These are phyloP conservation scores for Nannizziopsis barbatae DNA, from an alignment of 2,329 filamentous ascomycete species.

Conservation along the genomic window DNA sequence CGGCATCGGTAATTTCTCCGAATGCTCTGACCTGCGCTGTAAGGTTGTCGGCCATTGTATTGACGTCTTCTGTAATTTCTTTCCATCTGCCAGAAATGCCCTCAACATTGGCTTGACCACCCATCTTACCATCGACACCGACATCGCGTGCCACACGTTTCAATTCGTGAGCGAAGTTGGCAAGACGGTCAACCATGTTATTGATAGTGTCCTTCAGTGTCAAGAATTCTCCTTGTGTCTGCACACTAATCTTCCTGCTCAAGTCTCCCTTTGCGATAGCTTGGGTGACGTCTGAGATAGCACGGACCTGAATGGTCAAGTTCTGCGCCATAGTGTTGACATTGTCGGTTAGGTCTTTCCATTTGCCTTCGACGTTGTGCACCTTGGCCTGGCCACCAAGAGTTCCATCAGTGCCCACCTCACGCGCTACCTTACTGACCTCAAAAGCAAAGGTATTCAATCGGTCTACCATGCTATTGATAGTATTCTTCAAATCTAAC, in stretches of 20 bases:
- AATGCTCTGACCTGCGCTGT: conserved; percentile 97
- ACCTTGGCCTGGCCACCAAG: conserved; percentile 55
- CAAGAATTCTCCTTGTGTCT: conserved; percentile 88
- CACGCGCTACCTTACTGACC: conserved; percentile 54
- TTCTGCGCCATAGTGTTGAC: conserved; percentile 59
- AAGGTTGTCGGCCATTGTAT: conserved; percentile 77
- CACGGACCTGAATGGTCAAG: conserved; percentile 59
- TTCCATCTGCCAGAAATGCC: conserved; percentile 93
- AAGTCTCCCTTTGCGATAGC: conserved; percentile 93
- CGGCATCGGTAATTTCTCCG: conserved; percentile 95
- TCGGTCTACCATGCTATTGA: conserved; percentile 57
- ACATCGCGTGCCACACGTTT: conserved; percentile 94
- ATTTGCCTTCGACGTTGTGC: conserved; percentile 55
- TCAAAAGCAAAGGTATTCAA: conserved; percentile 54
- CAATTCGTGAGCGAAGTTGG: conserved; percentile 91
- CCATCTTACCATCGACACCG: conserved; percentile 96
- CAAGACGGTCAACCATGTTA: conserved; percentile 93
- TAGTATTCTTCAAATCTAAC: conserved; percentile 82
- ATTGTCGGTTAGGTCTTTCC: conserved; percentile 56
- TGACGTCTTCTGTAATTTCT: conserved; percentile 93
- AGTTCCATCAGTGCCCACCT: conserved; percentile 54
- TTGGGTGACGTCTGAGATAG: conserved; percentile 87
- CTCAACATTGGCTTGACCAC: conserved; percentile 87
- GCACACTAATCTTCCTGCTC: conserved; percentile 89
- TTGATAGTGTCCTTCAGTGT: conserved; percentile 94